phyloP scores from a whole-genome alignment of 306 rosid species.

The Sesbania bispinosa region DNA sequence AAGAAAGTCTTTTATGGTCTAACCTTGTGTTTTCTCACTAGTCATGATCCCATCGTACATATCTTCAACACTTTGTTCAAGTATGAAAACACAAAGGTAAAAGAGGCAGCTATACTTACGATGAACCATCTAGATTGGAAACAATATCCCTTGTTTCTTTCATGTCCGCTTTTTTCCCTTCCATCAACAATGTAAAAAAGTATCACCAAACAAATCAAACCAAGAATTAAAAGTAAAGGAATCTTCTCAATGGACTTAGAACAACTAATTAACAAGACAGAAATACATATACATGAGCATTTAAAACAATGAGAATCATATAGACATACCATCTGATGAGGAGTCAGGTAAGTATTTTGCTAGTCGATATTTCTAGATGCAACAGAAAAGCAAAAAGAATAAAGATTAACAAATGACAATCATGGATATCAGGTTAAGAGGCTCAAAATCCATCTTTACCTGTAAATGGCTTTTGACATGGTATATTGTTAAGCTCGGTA shows the following conservation, averaged over 20 bases:
- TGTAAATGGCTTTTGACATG: slow-evolving; percentile 92
- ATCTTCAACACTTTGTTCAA: not conserved
- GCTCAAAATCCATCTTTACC: slow-evolving; percentile 45
- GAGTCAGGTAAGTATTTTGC: slow-evolving; percentile 79
- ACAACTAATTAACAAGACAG: not conserved
- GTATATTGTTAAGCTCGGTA: slow-evolving; percentile 77
- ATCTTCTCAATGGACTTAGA: not conserved
- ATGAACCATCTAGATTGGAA: slow-evolving; percentile 64
- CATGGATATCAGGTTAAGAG: not conserved
- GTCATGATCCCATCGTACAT: too few species aligned
- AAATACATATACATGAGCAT: not conserved
- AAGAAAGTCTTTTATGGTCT: too few species aligned
- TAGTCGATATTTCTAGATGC: slow-evolving; percentile 79
- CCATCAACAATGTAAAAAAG: slow-evolving; percentile 32
- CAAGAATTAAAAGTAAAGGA: not conserved
- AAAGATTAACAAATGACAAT: not conserved
- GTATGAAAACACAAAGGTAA: slow-evolving; percentile 9
- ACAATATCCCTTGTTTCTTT: slow-evolving; percentile 67
- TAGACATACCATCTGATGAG: slow-evolving; percentile 65
- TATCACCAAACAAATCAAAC: slow-evolving; percentile 27
- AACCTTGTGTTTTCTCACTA: too few species aligned
- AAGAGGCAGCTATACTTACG: slow-evolving; percentile 53
- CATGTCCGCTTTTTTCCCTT: slow-evolving; percentile 68
- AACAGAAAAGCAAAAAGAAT: slow-evolving; percentile 28
- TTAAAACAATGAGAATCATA: slow-evolving; percentile 12